Percentiles rank a stretch among this genome's conserved stretches.
phyloP scores from a whole-genome alignment of 345 rosid genomes.

The Lepidium sativum region DNA sequence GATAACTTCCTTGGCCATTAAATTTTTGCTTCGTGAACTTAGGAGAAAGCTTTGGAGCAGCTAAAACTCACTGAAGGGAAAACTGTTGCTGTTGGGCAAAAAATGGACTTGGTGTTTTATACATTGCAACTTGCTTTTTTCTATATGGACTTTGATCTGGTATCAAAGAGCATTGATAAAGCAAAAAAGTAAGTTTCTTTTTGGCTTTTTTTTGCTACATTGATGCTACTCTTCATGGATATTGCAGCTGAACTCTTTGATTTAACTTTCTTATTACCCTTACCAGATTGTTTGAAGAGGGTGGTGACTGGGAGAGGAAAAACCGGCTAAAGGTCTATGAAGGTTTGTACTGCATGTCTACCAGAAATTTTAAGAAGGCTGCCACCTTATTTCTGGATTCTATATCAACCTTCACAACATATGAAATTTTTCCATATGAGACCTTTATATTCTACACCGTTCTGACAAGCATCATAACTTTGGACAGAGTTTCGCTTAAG shows the following conservation, averaged over 20 bases:
- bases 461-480: conserved; percentile 83
- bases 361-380: conserved; percentile 86
- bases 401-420: conserved; percentile 96
- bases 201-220: not conserved
- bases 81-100: conserved; percentile 98
- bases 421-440: conserved; percentile 91
- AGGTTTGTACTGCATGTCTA: conserved; percentile 89
- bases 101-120: conserved; percentile 91
- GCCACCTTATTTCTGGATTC: conserved; percentile 88
- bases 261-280: not conserved
- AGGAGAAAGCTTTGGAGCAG: conserved; percentile 96
- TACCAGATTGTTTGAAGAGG: conserved; percentile 94
- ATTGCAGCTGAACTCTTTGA: not conserved
- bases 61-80: conserved; percentile 88
- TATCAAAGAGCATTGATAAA: conserved; percentile 92
- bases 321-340: conserved; percentile 94
- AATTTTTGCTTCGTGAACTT: not conserved
- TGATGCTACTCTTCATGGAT: not conserved
- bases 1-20: not conserved
- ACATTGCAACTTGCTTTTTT: conserved; percentile 82
- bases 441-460: conserved; percentile 95
- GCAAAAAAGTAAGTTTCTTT: conserved; percentile 70
- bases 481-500: conserved; percentile 95
- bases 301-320: conserved; percentile 99
- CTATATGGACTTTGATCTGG: conserved; percentile 93